Evolutionary conservation across 345 rosid species (phyloP).

Genomic region (Lumnitzera racemosa): DNA sequence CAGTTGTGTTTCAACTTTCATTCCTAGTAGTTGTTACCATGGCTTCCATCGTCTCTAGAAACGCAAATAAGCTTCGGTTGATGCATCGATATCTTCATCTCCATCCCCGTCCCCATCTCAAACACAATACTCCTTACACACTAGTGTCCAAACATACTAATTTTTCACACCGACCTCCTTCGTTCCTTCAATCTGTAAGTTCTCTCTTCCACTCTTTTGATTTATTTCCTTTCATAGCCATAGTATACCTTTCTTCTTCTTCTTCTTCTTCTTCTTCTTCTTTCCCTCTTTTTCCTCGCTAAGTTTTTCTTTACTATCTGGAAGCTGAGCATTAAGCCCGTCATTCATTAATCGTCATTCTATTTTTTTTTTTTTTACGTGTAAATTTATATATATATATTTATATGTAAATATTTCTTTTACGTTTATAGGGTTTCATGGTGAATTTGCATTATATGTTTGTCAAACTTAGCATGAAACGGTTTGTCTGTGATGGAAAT

Average conservation of each 20-base stretch:
- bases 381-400: no score
- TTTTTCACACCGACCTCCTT: slow-evolving; percentile 15
- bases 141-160: slow-evolving; percentile 11
- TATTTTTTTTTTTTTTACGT: no score
- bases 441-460: not conserved
- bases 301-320: not conserved
- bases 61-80: slow-evolving; percentile 27
- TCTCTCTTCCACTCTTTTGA: not conserved
- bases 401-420: no score
- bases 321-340: not conserved
- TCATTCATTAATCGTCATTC: no score
- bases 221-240: not conserved
- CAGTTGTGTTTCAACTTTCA: no score
- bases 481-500: not conserved
- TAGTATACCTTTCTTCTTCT: not conserved
- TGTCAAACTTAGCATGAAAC: not conserved
- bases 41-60: slow-evolving; percentile 50
- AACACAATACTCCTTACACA: slow-evolving; percentile 13
- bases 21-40: slow-evolving; percentile 9
- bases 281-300: not conserved
- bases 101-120: slow-evolving; percentile 15
- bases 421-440: no score
- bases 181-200: slow-evolving; percentile 35
- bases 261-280: not conserved
- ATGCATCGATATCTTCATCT: slow-evolving; percentile 13